phyloP scores from a whole-genome alignment of 2,329 filamentous ascomycete species.

The Microthyrium microscopicum region DNA sequence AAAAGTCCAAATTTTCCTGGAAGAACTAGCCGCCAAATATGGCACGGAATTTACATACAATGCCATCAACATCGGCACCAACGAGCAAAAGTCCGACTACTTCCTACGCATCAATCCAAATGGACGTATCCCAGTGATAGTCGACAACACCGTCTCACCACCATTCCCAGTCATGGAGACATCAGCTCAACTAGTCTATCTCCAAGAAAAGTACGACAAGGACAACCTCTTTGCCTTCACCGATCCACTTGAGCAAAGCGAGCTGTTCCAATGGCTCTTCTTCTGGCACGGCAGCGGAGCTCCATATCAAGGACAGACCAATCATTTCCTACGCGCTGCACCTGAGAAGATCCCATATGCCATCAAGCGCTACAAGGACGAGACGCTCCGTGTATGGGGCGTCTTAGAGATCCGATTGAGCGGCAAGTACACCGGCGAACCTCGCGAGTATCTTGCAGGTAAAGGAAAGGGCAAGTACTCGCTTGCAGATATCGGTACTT shows the following conservation, averaged over 20 bases:
- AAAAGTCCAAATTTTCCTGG: constrained; percentile 45
- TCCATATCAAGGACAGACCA: constrained; percentile 69
- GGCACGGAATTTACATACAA: constrained; percentile 32
- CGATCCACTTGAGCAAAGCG: constrained; percentile 28
- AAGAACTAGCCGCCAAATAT: constrained; percentile 51
- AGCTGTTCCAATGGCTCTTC: constrained; percentile 44
- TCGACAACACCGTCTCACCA: constrained; percentile 37
- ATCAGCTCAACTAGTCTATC: constrained; percentile 17
- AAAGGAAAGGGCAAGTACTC: constrained; percentile 38
- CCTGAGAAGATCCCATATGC: constrained; percentile 43
- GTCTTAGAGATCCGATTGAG: constrained; percentile 39
- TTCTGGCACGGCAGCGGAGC: constrained; percentile 41
- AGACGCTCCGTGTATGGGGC: constrained; percentile 30
- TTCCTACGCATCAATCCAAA: constrained; percentile 47
- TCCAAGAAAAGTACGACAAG: constrained; percentile 29
- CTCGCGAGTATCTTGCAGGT: constrained; percentile 38
- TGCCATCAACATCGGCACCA: constrained; percentile 32
- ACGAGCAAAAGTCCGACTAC: constrained; percentile 52
- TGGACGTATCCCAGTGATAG: constrained; percentile 47
- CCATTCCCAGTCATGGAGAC: constrained; percentile 29
- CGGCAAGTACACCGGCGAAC: constrained; percentile 33
- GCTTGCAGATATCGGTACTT: constrained; percentile 29
- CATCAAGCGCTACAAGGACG: constrained; percentile 30
- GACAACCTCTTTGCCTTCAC: constrained; percentile 29
- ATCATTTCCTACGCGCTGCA: constrained; percentile 71